phyloP scores from a whole-genome alignment of 2,329 filamentous ascomycete species.

The Venturia asperata region DNA sequence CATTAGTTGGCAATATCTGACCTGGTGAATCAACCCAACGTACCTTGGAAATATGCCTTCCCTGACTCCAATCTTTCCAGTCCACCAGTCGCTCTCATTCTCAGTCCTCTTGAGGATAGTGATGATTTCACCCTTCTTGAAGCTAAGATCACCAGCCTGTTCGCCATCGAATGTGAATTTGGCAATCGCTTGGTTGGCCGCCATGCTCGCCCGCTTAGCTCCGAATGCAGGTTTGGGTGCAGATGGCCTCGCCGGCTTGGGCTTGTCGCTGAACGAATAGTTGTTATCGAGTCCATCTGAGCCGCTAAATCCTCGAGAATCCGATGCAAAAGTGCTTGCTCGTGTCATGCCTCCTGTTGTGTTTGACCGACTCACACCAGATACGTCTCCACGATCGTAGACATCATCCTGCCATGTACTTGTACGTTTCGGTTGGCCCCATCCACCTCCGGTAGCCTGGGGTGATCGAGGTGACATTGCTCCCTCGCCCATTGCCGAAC shows the following conservation, averaged over 20 bases:
- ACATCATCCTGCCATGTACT: constrained; percentile 70
- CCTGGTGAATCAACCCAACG: constrained; percentile 23
- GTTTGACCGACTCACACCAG: constrained; percentile 37
- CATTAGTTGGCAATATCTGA: constrained; percentile 14
- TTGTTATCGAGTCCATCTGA: constrained; percentile 40
- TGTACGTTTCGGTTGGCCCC: constrained; percentile 44
- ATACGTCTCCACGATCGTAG: constrained; percentile 53
- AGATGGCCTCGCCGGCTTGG: constrained; percentile 67
- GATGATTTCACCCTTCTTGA: constrained; percentile 96
- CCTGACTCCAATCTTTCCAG: constrained; percentile 73
- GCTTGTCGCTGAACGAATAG: constrained; percentile 49
- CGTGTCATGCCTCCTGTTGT: constrained; percentile 32
- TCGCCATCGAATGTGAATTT: constrained; percentile 92
- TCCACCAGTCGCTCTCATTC: constrained; percentile 96
- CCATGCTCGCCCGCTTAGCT: constrained; percentile 39
- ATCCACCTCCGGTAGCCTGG: constrained; percentile 27
- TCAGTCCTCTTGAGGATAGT: constrained; percentile 93
- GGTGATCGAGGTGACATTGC: constrained; percentile 39
- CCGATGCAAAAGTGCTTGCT: constrained; percentile 43
- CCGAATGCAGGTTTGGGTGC: constrained; percentile 80
- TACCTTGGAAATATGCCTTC: constrained; percentile 90
- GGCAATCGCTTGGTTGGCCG: constrained; percentile 75
- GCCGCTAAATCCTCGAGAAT: constrained; percentile 30
- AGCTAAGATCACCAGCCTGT: constrained; percentile 83
- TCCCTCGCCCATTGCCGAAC: constrained; percentile 64